phyloP scores from a whole-genome alignment of 2,329 filamentous ascomycete species.

The Metarhizium anisopliae region DNA sequence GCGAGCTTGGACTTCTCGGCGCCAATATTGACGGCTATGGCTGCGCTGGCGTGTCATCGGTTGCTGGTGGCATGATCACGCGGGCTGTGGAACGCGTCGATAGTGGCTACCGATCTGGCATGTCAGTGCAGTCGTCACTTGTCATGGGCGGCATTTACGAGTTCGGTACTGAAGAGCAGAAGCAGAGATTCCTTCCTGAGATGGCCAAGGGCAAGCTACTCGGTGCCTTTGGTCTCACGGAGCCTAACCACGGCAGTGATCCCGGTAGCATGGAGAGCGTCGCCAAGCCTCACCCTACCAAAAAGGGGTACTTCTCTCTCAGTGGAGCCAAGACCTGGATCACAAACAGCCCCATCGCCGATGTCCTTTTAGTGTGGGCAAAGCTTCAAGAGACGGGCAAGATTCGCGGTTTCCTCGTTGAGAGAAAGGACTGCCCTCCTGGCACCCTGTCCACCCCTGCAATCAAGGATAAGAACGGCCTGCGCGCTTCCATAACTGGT shows the following conservation, averaged over 20 bases:
- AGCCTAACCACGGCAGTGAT: conserved; percentile 89
- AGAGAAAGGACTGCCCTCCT: conserved; percentile 73
- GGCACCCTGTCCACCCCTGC: conserved; percentile 86
- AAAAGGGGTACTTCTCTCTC: conserved; percentile 71
- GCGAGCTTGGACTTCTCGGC: conserved; percentile 79
- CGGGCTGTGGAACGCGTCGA: conserved; percentile 86
- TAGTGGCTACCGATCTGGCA: conserved; percentile 83
- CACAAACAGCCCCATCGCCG: conserved; percentile 84
- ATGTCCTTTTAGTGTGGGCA: conserved; percentile 83
- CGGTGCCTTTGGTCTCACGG: conserved; percentile 82
- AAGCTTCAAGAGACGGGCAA: conserved; percentile 86
- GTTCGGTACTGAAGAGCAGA: conserved; percentile 78
- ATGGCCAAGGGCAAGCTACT: conserved; percentile 77
- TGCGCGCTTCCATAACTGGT: conserved; percentile 87
- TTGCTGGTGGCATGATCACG: conserved; percentile 83
- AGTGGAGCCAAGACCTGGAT: conserved; percentile 92
- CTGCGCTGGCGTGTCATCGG: conserved; percentile 79
- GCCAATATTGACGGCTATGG: conserved; percentile 81
- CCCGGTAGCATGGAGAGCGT: conserved; percentile 84
- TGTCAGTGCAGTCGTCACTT: conserved; percentile 90
- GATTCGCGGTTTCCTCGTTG: conserved; percentile 86
- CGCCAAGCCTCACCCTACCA: conserved; percentile 75
- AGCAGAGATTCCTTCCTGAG: conserved; percentile 70
- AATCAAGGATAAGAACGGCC: conserved; percentile 91
- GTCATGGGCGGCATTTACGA: conserved; percentile 89